These are phyloP conservation scores for Aspergillus proliferans DNA, from an alignment of 2,329 filamentous ascomycete genomes.

Conservation along the genomic window DNA sequence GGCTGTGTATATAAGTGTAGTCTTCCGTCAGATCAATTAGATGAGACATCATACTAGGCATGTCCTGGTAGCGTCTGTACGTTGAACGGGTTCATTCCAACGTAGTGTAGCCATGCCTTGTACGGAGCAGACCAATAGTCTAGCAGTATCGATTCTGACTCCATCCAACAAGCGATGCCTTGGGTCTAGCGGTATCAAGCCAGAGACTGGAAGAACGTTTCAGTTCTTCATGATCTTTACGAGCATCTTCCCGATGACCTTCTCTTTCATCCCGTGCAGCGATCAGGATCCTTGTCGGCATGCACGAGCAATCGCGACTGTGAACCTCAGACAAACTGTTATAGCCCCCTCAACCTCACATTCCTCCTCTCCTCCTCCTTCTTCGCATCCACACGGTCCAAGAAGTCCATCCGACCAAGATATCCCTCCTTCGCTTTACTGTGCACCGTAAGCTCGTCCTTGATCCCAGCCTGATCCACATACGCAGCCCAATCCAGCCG, in stretches of 20 bases:
- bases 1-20: too few species aligned
- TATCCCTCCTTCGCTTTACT: slow-evolving; percentile 58
- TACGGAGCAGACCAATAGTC: too few species aligned
- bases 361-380: slow-evolving; percentile 51
- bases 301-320: slow-evolving; percentile 61
- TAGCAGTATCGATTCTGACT: too few species aligned
- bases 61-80: too few species aligned
- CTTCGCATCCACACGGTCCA: slow-evolving; percentile 52
- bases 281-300: slow-evolving; percentile 85
- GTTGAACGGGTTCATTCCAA: too few species aligned
- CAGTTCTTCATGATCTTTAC: slow-evolving; percentile 76
- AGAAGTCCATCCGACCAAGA: slow-evolving; percentile 56
- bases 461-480: slow-evolving; percentile 55
- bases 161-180: too few species aligned
- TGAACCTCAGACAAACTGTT: slow-evolving; percentile 1
- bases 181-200: too few species aligned
- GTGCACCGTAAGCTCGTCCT: slow-evolving; percentile 56
- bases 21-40: too few species aligned
- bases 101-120: too few species aligned
- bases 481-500: slow-evolving; percentile 60
- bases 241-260: slow-evolving; percentile 79
- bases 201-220: too few species aligned
- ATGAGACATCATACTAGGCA: too few species aligned
- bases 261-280: slow-evolving; percentile 93
- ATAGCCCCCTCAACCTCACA: slow-evolving; percentile 42